phyloP scores from a whole-genome alignment of 257 asterid genomes.

The Nicotiana undulata region DNA sequence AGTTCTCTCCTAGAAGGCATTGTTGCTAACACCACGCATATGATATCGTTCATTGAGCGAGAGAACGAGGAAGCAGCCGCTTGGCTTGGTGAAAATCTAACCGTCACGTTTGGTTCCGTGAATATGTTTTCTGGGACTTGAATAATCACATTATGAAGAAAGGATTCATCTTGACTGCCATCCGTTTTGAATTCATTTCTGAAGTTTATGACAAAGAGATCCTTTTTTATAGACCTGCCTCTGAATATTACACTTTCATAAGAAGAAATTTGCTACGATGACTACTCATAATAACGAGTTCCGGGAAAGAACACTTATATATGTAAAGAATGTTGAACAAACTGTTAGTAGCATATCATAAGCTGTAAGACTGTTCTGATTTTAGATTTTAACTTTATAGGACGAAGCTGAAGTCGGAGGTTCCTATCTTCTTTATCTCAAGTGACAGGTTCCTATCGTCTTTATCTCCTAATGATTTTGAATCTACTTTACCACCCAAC shows the following conservation, averaged over 20 bases:
- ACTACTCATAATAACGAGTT: slow-evolving; percentile 37
- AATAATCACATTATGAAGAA: slow-evolving; percentile 37
- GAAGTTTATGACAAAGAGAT: slow-evolving; percentile 50
- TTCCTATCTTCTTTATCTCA: background rate
- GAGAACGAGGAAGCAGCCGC: slow-evolving; percentile 60
- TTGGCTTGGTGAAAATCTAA: slow-evolving; percentile 69
- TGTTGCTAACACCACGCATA: slow-evolving; percentile 36
- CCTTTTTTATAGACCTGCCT: slow-evolving; percentile 43
- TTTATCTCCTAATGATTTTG: background rate
- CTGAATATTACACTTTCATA: slow-evolving; percentile 43
- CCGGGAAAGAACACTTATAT: background rate
- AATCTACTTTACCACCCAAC: background rate
- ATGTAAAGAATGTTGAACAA: background rate
- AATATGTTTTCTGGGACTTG: slow-evolving; percentile 23
- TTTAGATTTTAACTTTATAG: background rate
- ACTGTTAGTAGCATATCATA: background rate
- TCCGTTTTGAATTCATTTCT: slow-evolving; percentile 41
- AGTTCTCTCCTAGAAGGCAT: slow-evolving; percentile 38
- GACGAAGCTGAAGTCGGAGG: background rate
- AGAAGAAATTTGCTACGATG: slow-evolving; percentile 56
- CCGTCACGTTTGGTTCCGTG: slow-evolving; percentile 51
- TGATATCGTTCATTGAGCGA: slow-evolving; percentile 51
- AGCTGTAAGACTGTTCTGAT: background rate
- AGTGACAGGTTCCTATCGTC: background rate
- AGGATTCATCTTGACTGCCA: slow-evolving; percentile 69